Percentiles rank a stretch among this genome's conserved stretches.
Conservation (phyloP, 1,139 yeast species). For the Nadsonia commutata region DNA sequence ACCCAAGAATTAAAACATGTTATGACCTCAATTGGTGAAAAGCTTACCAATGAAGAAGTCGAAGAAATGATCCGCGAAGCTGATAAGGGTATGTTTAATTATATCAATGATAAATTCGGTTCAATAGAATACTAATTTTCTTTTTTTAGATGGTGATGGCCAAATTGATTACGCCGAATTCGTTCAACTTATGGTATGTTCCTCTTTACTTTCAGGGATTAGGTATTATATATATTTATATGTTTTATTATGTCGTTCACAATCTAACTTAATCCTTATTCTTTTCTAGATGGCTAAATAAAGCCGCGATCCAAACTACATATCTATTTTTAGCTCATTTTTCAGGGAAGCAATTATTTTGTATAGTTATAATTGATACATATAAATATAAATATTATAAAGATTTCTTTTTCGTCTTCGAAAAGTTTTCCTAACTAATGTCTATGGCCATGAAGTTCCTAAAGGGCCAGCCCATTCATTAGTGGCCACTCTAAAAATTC, state of each 20-base stretch:
- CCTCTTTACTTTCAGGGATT: not conserved
- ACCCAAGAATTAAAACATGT: constrained; percentile 95
- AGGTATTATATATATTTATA: no score
- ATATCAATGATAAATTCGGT: constrained; percentile 1
- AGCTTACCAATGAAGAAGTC: constrained; percentile 87
- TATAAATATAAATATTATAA: no score
- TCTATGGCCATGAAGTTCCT: constrained; percentile 16
- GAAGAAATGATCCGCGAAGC: constrained; percentile 96
- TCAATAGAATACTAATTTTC: not conserved
- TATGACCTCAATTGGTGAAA: constrained; percentile 92
- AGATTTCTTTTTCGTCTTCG: no score
- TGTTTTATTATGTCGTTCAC: not conserved
- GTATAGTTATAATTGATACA: no score
- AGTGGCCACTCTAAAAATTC: constrained; percentile 42
- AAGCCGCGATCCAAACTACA: not conserved
- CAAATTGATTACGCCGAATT: constrained; percentile 93
- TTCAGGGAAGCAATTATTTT: not conserved
- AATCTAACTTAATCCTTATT: not conserved
- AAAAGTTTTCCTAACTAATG: no score
- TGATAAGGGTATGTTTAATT: constrained; percentile 28
- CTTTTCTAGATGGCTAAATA: constrained; percentile 7
- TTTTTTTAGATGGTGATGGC: constrained; percentile 66
- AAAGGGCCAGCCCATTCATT: constrained; percentile 38
- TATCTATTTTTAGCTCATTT: not conserved
- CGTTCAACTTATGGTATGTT: constrained; percentile 33